Evolutionary conservation across 208 protist species (phyloP).

Genomic region (Strigomonas culicis): DNA sequence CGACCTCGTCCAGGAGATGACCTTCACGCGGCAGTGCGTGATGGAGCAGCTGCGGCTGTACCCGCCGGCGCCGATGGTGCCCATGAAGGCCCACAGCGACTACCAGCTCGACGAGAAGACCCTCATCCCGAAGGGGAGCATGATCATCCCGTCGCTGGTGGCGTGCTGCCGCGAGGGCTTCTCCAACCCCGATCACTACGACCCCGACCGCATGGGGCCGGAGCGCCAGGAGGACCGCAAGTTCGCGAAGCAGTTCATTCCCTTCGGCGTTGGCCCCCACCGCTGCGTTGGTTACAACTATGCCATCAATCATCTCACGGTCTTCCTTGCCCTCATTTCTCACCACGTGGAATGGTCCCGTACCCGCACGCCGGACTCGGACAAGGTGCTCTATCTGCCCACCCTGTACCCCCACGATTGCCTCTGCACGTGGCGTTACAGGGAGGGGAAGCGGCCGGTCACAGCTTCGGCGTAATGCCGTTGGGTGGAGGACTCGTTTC

Average conservation of each 20-base stretch:
- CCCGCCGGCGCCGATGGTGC: conserved; percentile 80
- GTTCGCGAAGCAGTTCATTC: conserved; percentile 89
- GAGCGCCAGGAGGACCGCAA: conserved; percentile 88
- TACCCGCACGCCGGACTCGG: conserved; percentile 74
- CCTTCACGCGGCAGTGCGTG: conserved; percentile 85
- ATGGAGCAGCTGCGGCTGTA: conserved; percentile 77
- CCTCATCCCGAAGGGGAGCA: conserved; percentile 83
- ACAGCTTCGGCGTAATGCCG: neutral
- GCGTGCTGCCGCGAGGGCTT: conserved; percentile 87
- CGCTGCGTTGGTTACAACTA: conserved; percentile 93
- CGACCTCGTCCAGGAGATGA: conserved; percentile 88
- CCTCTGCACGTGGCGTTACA: conserved; percentile 61
- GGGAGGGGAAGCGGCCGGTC: conserved; percentile 31
- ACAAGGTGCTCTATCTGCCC: conserved; percentile 90
- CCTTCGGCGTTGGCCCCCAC: conserved; percentile 91
- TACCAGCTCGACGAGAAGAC: conserved; percentile 80
- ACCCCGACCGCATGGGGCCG: conserved; percentile 90
- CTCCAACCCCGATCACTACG: conserved; percentile 87
- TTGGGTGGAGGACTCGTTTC: conserved; percentile 8
- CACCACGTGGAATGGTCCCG: conserved; percentile 75
- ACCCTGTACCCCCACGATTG: conserved; percentile 92
- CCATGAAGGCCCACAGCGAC: conserved; percentile 76
- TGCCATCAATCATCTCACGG: conserved; percentile 92
- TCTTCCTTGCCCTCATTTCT: conserved; percentile 78
- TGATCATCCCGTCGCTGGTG: conserved; percentile 91